Base-by-base conservation (phyloP, 2,329 filamentous ascomycete species). In the Trichoderma sp. region DNA sequence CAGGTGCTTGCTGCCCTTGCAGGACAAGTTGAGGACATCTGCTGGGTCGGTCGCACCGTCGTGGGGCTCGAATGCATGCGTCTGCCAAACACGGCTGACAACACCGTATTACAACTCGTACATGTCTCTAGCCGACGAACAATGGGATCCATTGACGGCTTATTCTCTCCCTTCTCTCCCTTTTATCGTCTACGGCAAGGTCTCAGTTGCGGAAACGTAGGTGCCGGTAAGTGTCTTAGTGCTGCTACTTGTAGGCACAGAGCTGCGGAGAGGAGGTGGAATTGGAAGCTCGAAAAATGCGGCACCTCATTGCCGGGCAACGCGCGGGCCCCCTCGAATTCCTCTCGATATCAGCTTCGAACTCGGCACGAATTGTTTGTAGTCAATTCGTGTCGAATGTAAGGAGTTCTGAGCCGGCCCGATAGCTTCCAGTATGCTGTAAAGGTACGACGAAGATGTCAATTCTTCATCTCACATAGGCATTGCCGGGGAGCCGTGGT, bases 1-100 rank as follows among this genome's bases (percentile, higher is more conserved):
- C 35, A 72, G 59, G 60, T 73, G 62, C 71, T 33, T 64, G 31
- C 29, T 59, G 71, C 71, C 71, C 71, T 74, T 74, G 71, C 71
- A 74, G 68, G 8, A 71, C 35, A n/a, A 63, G 68, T 38, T 12
- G 45, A 59, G 59, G 11, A 74, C 41, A 31, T 75, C 38, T 62
- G 64, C 64, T 75, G 53, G 45, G 72, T 45, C 64, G 31, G 56
- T 75, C 33, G 16, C 72, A 69, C 53, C 41, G 24, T 33, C 72
- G 64, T 71, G 72, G 64, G 50, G 45, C 64, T n/a, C 7, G 27
- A 50, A 33, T 35, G 53, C 45, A 69, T 56, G 45, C 72, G 24
- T 53, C 21, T 31, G 35, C 63, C 71, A 65, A 41, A 35, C 71
- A 41, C 59, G 60, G 60, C 62, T 41, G 41, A 71, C 56, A 35